Evolutionary conservation across 1,284 basidiomycete species (phyloP).

Genomic region (Trametes polyzona): DNA sequence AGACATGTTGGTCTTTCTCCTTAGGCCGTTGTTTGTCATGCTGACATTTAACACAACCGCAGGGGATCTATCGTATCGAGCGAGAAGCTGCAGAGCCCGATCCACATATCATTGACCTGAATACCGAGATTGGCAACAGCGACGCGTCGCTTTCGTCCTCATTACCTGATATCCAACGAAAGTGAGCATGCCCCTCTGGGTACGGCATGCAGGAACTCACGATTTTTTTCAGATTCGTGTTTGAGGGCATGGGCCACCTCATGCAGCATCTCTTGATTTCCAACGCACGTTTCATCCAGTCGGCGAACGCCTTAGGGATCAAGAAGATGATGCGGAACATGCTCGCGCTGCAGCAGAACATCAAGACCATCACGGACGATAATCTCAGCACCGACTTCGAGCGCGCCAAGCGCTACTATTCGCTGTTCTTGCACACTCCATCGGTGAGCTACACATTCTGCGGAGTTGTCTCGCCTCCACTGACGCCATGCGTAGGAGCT

Average conservation of each 20-base stretch:
- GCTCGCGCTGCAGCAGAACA: slow-evolving; percentile 89
- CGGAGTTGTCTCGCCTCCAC: background rate
- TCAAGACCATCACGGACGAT: slow-evolving; percentile 77
- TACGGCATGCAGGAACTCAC: background rate
- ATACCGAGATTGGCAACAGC: slow-evolving; percentile 77
- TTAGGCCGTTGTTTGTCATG: slow-evolving; percentile 4
- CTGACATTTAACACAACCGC: slow-evolving; percentile 2
- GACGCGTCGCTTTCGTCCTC: slow-evolving; percentile 73
- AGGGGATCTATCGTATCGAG: slow-evolving; percentile 86
- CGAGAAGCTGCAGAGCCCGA: slow-evolving; percentile 90
- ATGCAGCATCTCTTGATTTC: slow-evolving; percentile 86
- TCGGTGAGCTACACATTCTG: slow-evolving; percentile 51
- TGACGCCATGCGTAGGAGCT: slow-evolving; percentile 56
- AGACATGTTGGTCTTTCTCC: slow-evolving; percentile 54
- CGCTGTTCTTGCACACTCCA: slow-evolving; percentile 75
- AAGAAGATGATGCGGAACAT: slow-evolving; percentile 92
- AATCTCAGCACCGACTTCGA: slow-evolving; percentile 72
- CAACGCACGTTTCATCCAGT: slow-evolving; percentile 72
- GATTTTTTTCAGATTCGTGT: slow-evolving; percentile 67
- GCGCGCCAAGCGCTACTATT: slow-evolving; percentile 81
- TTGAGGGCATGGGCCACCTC: slow-evolving; percentile 85
- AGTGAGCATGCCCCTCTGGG: slow-evolving; percentile 48
- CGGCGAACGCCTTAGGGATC: slow-evolving; percentile 80
- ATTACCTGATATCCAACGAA: slow-evolving; percentile 66
- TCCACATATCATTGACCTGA: slow-evolving; percentile 87